Conservation (phyloP, 2,329 filamentous ascomycete genomes). For the Coniochaeta sp. region DNA sequence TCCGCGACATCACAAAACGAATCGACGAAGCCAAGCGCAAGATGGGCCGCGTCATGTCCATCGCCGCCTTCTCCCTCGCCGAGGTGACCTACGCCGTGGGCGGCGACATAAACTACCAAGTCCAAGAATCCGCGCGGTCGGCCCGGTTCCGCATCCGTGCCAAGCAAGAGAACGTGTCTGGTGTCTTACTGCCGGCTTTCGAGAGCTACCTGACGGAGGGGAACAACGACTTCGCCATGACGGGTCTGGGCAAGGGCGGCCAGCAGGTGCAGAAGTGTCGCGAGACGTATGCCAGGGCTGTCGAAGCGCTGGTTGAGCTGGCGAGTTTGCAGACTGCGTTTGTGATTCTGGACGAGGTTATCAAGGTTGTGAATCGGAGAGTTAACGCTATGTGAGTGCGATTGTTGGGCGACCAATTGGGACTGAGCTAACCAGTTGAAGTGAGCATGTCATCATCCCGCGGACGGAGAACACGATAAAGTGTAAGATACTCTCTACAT, state of each 20-base stretch:
- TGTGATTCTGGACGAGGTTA: constrained; percentile 95
- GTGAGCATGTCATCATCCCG: constrained; percentile 92
- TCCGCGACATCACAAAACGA: constrained; percentile 91
- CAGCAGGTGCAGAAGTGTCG: constrained; percentile 93
- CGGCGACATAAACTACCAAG: constrained; percentile 92
- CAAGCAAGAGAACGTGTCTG: constrained; percentile 97
- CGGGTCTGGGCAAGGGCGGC: constrained; percentile 90
- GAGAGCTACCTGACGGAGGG: constrained; percentile 86
- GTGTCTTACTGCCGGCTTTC: constrained; percentile 88
- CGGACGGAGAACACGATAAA: constrained; percentile 99
- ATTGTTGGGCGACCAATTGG: background rate
- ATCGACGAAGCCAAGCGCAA: constrained; percentile 99
- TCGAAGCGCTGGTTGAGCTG: constrained; percentile 91
- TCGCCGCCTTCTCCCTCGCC: constrained; percentile 93
- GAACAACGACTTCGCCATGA: constrained; percentile 93
- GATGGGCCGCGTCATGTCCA: constrained; percentile 99
- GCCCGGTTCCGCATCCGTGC: constrained; percentile 89
- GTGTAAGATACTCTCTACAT: constrained; percentile 44
- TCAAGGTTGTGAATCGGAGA: constrained; percentile 97
- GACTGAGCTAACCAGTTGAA: constrained; percentile 24
- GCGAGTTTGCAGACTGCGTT: constrained; percentile 95
- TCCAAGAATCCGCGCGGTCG: constrained; percentile 90
- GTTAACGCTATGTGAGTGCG: constrained; percentile 80
- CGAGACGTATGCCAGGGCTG: constrained; percentile 91
- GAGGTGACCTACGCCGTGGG: constrained; percentile 97